Conservation (phyloP, 2,329 filamentous ascomycete genomes). For the Cryphonectria parasitica region DNA sequence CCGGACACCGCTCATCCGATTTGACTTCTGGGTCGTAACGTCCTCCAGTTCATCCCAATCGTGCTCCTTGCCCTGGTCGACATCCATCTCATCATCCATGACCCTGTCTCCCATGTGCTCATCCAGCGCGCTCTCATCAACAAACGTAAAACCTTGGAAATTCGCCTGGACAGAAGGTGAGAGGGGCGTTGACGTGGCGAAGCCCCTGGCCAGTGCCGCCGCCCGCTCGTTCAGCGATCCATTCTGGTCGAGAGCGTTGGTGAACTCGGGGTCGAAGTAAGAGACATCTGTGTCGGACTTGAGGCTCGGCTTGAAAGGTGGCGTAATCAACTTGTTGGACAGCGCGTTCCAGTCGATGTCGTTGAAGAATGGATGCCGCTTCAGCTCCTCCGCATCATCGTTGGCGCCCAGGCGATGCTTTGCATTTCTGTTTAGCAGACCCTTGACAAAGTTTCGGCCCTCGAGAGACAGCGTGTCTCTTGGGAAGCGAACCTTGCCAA, state of each 20-base stretch:
- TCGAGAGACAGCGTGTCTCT: slow-evolving; percentile 92
- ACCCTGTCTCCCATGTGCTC: slow-evolving; percentile 70
- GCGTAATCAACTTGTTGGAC: slow-evolving; percentile 87
- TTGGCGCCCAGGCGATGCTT: slow-evolving; percentile 92
- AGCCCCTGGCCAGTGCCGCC: slow-evolving; percentile 81
- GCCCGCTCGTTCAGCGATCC: slow-evolving; percentile 90
- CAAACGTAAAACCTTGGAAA: slow-evolving; percentile 97
- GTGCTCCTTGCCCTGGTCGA: slow-evolving; percentile 48
- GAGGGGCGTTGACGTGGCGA: slow-evolving; percentile 86
- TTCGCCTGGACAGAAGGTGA: slow-evolving; percentile 97
- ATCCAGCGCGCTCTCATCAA: slow-evolving; percentile 95
- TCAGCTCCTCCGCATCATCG: slow-evolving; percentile 90
- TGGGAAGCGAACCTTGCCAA: slow-evolving; percentile 96
- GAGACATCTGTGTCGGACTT: slow-evolving; percentile 96
- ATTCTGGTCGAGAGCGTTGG: slow-evolving; percentile 85
- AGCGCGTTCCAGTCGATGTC: slow-evolving; percentile 93
- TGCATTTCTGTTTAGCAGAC: slow-evolving; percentile 93
- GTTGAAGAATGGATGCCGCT: slow-evolving; percentile 90
- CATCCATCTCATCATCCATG: slow-evolving; percentile 64
- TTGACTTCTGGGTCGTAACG: slow-evolving; percentile 53
- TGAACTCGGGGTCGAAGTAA: slow-evolving; percentile 98
- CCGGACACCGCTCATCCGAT: slow-evolving; percentile 68
- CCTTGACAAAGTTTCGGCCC: slow-evolving; percentile 97
- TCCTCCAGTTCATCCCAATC: slow-evolving; percentile 65
- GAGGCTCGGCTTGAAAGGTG: slow-evolving; percentile 96